These are phyloP conservation scores for Ceratocystiopsis sp. DNA, from an alignment of 2,329 filamentous ascomycete genomes.

Conservation along the genomic window DNA sequence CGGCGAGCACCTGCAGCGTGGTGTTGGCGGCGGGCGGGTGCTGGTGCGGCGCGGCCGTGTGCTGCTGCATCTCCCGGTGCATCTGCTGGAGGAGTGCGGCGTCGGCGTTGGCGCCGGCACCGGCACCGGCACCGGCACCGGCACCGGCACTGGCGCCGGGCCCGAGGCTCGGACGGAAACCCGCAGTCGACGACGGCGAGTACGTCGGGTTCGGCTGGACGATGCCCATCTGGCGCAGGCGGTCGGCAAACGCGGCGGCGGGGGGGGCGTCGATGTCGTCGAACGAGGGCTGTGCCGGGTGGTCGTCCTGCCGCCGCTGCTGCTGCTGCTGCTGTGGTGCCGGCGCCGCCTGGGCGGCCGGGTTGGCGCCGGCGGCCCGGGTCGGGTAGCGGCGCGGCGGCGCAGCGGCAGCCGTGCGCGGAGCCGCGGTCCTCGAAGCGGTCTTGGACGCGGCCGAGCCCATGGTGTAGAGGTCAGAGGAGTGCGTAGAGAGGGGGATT, in stretches of 20 bases:
- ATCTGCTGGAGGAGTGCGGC: constrained; percentile 9
- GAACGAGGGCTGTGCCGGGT: background rate
- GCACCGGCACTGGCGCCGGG: constrained; percentile 18
- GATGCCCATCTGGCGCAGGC: constrained; percentile 36
- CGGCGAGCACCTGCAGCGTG: constrained; percentile 32
- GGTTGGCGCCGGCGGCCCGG: constrained; percentile 15
- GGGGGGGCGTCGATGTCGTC: background rate
- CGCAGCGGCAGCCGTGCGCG: no score
- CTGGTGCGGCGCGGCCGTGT: constrained; percentile 2
- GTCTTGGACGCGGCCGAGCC: constrained; percentile 28
- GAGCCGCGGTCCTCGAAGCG: no score
- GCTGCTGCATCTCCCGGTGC: no score
- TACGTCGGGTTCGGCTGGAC: constrained; percentile 36
- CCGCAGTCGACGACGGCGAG: constrained; percentile 32
- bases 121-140: background rate
- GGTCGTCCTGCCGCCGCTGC: constrained; percentile 7
- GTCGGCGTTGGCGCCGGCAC: constrained; percentile 2
- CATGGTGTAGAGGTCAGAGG: constrained; percentile 15
- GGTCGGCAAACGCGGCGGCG: constrained; percentile 26
- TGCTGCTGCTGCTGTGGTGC: background rate
- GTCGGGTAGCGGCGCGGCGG: constrained; percentile 26
- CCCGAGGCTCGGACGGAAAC: background rate
- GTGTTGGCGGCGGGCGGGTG: constrained; percentile 21
- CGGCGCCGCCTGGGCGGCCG: background rate
- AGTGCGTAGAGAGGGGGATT: background rate